A percentile compares a stretch with the other conserved stretches of the same genome.
phyloP scores from a whole-genome alignment of 192 early-diverging fungal genomes.

The Spinellus fusiger region DNA sequence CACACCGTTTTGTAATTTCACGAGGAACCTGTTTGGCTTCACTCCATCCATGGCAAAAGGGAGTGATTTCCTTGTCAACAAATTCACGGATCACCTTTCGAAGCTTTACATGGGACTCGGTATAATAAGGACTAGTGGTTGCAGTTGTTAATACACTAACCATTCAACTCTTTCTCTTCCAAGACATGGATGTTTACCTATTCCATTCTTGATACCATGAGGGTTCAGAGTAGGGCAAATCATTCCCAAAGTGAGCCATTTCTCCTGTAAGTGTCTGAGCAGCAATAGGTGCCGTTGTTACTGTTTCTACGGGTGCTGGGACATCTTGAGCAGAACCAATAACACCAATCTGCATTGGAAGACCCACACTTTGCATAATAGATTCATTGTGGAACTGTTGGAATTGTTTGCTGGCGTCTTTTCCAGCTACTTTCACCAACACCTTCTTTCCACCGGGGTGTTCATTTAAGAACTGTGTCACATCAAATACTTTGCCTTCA shows the following conservation, averaged over 20 bases:
- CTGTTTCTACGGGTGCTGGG: neutral
- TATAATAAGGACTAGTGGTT: conserved; percentile 67
- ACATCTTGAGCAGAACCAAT: conserved; percentile 8
- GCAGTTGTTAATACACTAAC: neutral
- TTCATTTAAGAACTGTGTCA: conserved; percentile 64
- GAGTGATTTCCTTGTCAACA: conserved; percentile 75
- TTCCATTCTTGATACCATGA: conserved; percentile 59
- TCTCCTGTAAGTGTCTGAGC: conserved; percentile 8
- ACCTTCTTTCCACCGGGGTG: conserved; percentile 95
- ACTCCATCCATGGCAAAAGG: conserved; percentile 73
- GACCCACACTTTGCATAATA: conserved; percentile 28
- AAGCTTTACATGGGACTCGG: conserved; percentile 58
- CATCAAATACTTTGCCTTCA: conserved; percentile 67
- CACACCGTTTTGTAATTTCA: conserved; percentile 60
- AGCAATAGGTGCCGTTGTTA: neutral
- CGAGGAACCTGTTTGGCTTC: conserved; percentile 73
- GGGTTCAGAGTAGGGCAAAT: conserved; percentile 73
- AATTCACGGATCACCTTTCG: conserved; percentile 58
- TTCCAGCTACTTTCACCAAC: conserved; percentile 73
- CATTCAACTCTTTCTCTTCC: neutral
- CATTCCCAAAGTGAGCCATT: conserved; percentile 62
- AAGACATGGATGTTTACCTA: conserved; percentile 11
- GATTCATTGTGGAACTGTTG: conserved; percentile 58
- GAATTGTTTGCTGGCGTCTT: conserved; percentile 78
- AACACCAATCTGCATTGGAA: conserved; percentile 29